phyloP scores from a whole-genome alignment of 2,329 filamentous ascomycete species.

The Sordariomycetes sp. region DNA sequence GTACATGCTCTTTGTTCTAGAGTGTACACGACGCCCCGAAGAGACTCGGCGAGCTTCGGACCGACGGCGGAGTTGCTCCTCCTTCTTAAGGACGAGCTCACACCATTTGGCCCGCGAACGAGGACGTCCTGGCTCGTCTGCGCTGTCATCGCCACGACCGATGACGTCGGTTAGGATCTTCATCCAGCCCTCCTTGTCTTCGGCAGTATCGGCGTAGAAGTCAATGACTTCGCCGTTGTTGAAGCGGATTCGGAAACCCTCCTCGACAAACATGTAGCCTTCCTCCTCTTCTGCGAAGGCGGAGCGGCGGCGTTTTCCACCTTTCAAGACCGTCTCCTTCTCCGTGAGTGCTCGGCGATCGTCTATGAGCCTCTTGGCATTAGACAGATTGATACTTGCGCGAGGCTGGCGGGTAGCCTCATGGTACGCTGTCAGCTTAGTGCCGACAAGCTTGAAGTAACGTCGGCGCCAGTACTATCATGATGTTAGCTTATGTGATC shows the following conservation, averaged over 20 bases:
- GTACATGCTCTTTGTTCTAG: constrained; percentile 50
- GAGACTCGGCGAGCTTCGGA: constrained; percentile 33
- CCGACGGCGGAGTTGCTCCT: constrained; percentile 48
- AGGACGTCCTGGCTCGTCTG: constrained; percentile 30
- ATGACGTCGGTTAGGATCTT: constrained; percentile 68
- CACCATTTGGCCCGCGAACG: constrained; percentile 53
- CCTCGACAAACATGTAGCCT: constrained; percentile 98
- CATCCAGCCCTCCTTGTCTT: constrained; percentile 94
- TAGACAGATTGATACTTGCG: constrained; percentile 91
- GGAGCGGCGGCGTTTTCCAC: constrained; percentile 76
- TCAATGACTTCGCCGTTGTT: constrained; percentile 97
- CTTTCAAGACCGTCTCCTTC: constrained; percentile 69
- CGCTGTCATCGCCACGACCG: constrained; percentile 41
- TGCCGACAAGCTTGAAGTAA: constrained; percentile 89
- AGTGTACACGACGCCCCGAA: constrained; percentile 26
- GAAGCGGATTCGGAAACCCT: constrained; percentile 97
- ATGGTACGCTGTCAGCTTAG: constrained; percentile 90
- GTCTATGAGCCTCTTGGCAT: constrained; percentile 88
- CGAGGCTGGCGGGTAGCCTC: constrained; percentile 92
- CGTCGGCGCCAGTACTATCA: constrained; percentile 89
- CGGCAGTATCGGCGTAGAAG: constrained; percentile 87
- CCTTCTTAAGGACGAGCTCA: constrained; percentile 55
- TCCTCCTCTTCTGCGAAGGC: constrained; percentile 98
- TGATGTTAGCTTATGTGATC: constrained; percentile 26
- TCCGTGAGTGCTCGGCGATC: constrained; percentile 78